Base-by-base conservation (phyloP, 768 basidiomycete species). In the Epithele typhae region DNA sequence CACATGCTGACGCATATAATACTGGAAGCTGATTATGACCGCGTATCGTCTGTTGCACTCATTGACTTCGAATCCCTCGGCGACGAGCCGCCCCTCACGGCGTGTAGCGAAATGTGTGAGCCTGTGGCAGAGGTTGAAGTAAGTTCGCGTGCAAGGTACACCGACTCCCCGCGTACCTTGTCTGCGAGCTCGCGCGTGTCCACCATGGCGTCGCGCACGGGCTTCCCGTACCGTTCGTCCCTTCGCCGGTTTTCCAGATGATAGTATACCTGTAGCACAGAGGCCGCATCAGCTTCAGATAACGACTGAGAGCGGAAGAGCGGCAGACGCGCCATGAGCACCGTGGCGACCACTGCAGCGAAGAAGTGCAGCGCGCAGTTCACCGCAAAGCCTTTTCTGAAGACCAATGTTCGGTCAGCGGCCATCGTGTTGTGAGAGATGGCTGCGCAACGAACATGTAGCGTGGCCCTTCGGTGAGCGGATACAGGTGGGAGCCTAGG, bases 401-500 rank as follows among this genome's bases (percentile, higher is more conserved):
- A 18, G 22, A 3, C 12, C 43, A 19, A 39, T 36, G 23, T 33
- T 40, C 49, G 14, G 43, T 32, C 22, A 15, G 3, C 25, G 9
- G 12, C 21, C 18, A 14, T 2, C 18, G 5, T 3, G 19, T n/a
- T 25, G 19, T n/a, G 3, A 18, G 15, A 8, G 27, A 17, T 21
- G 15, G 19, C 27, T 35, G 51, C 11, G 22, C 25, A 19, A 57
- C 80, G 53, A 40, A 87, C 85, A 76, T 76, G 52, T 87, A 89
- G 32, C 65, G 65, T 1, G 87, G 87, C 0, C 78, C 77, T 32
- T 87, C 78, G 0, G 72, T 70, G 14, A 72, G 66, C 0, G 85
- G 87, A 63, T 79, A 88, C 11, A 89, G 66, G 48, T 87, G 84
- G 0, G 84, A 75, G n/a, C 84, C 86, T n/a, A 86, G 69, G 38